Evolutionary conservation across 768 basidiomycete species (phyloP), one percentile per base, ranked within the genome.

Genomic region (Serendipita indica): DNA sequence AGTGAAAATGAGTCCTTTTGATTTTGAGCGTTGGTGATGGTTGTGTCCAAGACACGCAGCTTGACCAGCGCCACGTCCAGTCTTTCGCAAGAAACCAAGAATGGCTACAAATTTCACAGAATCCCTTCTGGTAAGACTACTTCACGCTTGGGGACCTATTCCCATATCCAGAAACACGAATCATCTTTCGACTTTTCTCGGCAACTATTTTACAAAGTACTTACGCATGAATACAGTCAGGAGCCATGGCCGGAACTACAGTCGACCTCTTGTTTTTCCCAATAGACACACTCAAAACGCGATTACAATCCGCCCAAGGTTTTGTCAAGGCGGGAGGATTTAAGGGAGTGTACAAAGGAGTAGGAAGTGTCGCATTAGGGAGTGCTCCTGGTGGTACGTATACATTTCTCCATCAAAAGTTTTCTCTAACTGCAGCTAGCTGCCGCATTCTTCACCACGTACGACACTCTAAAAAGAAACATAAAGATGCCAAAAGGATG

Each of bases 231-330:
- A 28, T 20, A 13, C 32, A 91, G 86, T 85, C 89, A 39, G 91
- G 94, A 25, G 93, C 86, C 20, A 69, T 84, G n/a, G 90, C 96
- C 32, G 94, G 94, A 27, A 86, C 89, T 5, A 78, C 90, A 1
- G 94, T 97, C 16, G 94, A 99, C 72, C 78, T 97, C 43, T 78
- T 96, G 20, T 93, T 99, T 74, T 99, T 91, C 69, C 94, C 94
- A 1, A 82, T 99, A 60, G 94, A 99, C 72, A 96, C 94, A 0
- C 71, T 98, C 68, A 99, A 99, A 72, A 98, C 96, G 35, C 84
- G 94, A 49, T 76, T 96, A 33, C 94, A 99, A 66, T 86, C 91
- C 3, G 69, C 81, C 2, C 83, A 88, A 65, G 96, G 94, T 16
- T 97, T 99, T 69, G 68, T 79, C 43, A 72, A 74, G 28, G 83